Percentiles rank a stretch among this genome's conserved stretches.
Evolutionary conservation across 2,329 filamentous ascomycete species (phyloP).

Genomic region (Aureobasidium sp.): DNA sequence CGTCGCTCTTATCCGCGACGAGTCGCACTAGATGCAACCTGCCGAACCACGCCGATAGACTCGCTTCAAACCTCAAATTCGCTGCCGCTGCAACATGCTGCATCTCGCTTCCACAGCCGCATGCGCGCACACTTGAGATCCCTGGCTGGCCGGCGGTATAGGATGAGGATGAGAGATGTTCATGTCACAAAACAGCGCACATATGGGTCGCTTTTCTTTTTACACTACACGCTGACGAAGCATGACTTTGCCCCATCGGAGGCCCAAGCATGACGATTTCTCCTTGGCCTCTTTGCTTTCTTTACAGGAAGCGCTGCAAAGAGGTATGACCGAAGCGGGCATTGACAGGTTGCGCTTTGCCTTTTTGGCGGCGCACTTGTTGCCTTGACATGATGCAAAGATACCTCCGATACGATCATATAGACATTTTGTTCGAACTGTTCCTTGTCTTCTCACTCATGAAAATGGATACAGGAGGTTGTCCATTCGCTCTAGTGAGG

Average conservation of each 20-base stretch:
- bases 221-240: constrained; percentile 12
- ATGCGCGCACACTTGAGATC: background rate
- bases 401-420: constrained; percentile 12
- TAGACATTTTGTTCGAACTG: background rate
- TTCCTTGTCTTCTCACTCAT: background rate
- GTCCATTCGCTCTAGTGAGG: background rate
- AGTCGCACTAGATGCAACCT: constrained; percentile 51
- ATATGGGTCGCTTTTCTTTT: constrained; percentile 16
- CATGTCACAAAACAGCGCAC: constrained; percentile 14
- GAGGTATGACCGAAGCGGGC: background rate
- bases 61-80: background rate
- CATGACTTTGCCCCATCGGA: background rate
- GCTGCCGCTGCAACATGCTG: background rate
- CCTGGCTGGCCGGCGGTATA: background rate
- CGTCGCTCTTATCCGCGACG: constrained; percentile 91
- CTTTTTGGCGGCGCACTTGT: background rate
- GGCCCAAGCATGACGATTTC: background rate
- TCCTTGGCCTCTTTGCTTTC: background rate
- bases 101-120: background rate
- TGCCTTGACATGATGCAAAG: constrained; percentile 12
- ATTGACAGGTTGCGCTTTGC: background rate
- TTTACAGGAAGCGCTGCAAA: background rate
- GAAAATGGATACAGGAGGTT: background rate
- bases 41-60: background rate
- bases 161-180: constrained; percentile 1